Base-by-base conservation (phyloP, 441 rosid genomes). In the Gossypium davidsonii region DNA sequence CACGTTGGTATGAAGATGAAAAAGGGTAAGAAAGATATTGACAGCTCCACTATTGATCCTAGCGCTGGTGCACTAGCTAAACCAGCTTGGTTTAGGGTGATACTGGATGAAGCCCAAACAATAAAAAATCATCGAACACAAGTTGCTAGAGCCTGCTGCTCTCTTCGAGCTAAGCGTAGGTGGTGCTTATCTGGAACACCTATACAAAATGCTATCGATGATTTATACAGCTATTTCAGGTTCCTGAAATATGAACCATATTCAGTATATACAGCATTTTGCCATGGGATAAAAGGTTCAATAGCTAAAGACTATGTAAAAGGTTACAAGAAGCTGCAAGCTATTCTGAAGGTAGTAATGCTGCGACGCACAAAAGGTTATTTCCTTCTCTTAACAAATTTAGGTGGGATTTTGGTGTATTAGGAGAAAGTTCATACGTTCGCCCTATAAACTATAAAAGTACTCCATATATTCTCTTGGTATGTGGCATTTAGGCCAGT, bases 161-260 rank as follows among this genome's bases (percentile, higher is more conserved):
- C 87, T 77, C 97, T 95, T 76, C 92, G 92, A 78, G 98, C 99
- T 77, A 95, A 90, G 79, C 84, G 83, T 76, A 90, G 99, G 78
- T 95, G 99, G 99, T 95, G 99, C 86, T 83, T 95, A 75, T 95
- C 99, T 74, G 99, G 99, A 77, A 95, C 99, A 66, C 99, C 99
- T 18, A 92, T 95, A 76, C 99, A 95, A 76, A 95, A 95, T 83
- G 14, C 95, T 63, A 82, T 95, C 56, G 96, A 92, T 77, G 99
- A 95, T 85, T 75, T 95, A 67, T 95, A 85, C 72, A 95, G 99
- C 86, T 95, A 95, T 83, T 92, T 95, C 79, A 90, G 95, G 83
- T 95, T 95, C 83, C 92, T 95, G 70, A 92, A 76, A 82, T 91
- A 91, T 73, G 97, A 89, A 44, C 99, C 98, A 11, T 95, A 95